Conservation (phyloP, 768 basidiomycete species). For the Tulasnella sp. region DNA sequence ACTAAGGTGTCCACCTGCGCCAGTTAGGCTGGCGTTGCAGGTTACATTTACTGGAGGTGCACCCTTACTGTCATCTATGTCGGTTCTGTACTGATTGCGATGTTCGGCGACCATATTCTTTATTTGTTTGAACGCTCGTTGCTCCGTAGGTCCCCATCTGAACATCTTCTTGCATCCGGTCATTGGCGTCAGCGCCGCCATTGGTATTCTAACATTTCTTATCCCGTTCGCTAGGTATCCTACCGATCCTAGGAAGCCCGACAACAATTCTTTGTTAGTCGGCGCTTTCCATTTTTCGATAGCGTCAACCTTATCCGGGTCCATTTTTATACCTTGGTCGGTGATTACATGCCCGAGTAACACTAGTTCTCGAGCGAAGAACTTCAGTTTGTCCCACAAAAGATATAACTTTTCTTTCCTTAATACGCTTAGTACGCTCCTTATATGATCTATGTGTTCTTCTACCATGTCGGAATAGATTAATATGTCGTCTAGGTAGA, state of each 20-base stretch:
- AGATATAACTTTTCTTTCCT: conserved; percentile 30
- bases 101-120: conserved; percentile 23
- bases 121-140: conserved; percentile 31
- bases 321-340: conserved; percentile 37
- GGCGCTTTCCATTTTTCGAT: conserved; percentile 31
- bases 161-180: conserved; percentile 24
- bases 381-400: conserved; percentile 29
- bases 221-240: conserved; percentile 35
- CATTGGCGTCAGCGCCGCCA: conserved; percentile 31
- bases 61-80: conserved; percentile 25
- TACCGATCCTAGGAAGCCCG: conserved; percentile 34
- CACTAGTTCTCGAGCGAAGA: conserved; percentile 28
- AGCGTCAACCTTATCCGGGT: conserved; percentile 32
- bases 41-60: conserved; percentile 30
- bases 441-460: conserved; percentile 33
- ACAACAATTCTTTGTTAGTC: conserved; percentile 30
- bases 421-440: conserved; percentile 29
- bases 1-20: conserved; percentile 30
- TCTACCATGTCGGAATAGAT: conserved; percentile 37
- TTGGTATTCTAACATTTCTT: conserved; percentile 33
- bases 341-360: conserved; percentile 36
- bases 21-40: conserved; percentile 32
- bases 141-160: conserved; percentile 30
- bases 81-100: conserved; percentile 24
- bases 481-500: conserved; percentile 42